Base-by-base conservation (phyloP, 1,139 yeast species). In the Entelexis sorbosivorans region DNA sequence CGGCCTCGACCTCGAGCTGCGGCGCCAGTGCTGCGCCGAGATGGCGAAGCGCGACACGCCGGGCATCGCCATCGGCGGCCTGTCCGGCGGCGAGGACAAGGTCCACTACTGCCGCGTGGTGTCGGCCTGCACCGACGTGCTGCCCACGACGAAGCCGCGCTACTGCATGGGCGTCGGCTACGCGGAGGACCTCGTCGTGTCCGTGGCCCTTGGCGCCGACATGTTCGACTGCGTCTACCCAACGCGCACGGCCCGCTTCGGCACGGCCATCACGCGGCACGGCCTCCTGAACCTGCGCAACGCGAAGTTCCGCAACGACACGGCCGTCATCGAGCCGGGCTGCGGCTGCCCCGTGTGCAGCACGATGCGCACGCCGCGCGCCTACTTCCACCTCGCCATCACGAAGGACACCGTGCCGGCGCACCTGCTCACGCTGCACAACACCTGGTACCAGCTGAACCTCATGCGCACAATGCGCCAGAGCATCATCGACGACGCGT, bases 101-200 rank as follows among this genome's bases (percentile, higher is more conserved):
- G 65, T 58, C 22, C 59, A 66, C 22, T 71, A 66, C 58, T 71
- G 74, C 58, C 55, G 60, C 47, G 71, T 70, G 44, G 73, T 71
- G 5, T 54, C 61, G 14, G 59, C 63, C 4, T 71, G 75, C 54
- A 72, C 75, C 0, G 71, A 67, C 40, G 56, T 69, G 14, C 61
- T 71, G 11, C 75, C 75, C 10, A 63, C 64, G 42, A 57, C 63
- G 55, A 72, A 72, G 58, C 75, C 75, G 2, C 63, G 73, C 29
- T 71, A 71, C 56, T 69, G 73, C 58, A 71, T 71, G 75, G 75
- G 75, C 13, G 73, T 71, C 11, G 75, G 75, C 6, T 71, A 72
- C 51, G 74, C 75, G 2, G 75, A 71, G 56, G 75, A 71, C 52
- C 59, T 71, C 55, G 69, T 71, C 7, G 75, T 71, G 2, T 66